Evolutionary conservation across 192 early-diverging fungal species (phyloP).

Genomic region (Neocallimastix lanati): DNA sequence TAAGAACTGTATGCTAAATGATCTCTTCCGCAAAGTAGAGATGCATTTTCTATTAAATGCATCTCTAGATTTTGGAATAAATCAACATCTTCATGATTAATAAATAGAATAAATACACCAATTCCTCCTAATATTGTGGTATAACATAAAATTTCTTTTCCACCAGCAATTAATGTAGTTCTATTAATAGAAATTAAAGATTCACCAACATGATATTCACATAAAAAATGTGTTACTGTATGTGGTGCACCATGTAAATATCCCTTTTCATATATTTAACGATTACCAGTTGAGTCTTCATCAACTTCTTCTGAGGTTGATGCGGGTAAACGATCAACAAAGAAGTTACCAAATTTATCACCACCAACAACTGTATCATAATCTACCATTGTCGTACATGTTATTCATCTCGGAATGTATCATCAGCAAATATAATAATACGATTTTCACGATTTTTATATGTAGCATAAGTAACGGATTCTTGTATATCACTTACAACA

Average conservation of each 20-base stretch:
- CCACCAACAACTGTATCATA: conserved; percentile 82
- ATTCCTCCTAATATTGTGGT: conserved; percentile 71
- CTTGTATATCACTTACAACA: conserved; percentile 73
- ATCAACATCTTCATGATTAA: conserved; percentile 74
- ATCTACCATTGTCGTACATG: conserved; percentile 60
- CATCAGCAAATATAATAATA: conserved; percentile 83
- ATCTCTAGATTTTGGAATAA: conserved; percentile 85
- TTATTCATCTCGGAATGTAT: conserved; percentile 76
- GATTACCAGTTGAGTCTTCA: conserved; percentile 69
- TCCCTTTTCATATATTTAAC: conserved; percentile 60
- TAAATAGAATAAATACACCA: conserved; percentile 69
- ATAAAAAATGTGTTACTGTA: conserved; percentile 46
- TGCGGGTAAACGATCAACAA: conserved; percentile 49
- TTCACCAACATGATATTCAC: conserved; percentile 76
- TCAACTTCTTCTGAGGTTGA: conserved; percentile 54
- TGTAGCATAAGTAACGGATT: conserved; percentile 60
- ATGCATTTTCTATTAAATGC: conserved; percentile 55
- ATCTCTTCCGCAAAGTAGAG: conserved; percentile 64
- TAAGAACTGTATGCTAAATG: conserved; percentile 68
- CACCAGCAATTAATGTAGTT: conserved; percentile 61
- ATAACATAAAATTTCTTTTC: conserved; percentile 70
- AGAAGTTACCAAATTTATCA: conserved; percentile 96
- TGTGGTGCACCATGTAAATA: conserved; percentile 70
- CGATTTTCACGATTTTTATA: conserved; percentile 57
- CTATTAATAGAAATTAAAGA: conserved; percentile 62